phyloP scores from a whole-genome alignment of 176 grass and related monocot genomes.

The Carex cristatella region DNA sequence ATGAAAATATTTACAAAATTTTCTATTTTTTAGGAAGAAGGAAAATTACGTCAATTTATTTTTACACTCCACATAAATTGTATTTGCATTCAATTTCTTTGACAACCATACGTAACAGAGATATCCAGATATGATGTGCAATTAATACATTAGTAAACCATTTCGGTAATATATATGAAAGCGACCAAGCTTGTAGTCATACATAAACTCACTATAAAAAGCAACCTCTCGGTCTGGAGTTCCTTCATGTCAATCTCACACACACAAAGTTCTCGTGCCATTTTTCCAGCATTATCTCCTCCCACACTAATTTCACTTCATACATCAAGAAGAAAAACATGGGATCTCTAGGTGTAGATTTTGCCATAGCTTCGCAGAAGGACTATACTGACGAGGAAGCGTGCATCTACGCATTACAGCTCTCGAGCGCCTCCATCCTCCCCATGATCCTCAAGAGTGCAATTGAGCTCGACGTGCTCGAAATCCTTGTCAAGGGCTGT shows the following conservation, averaged over 20 bases:
- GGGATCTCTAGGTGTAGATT: slow-evolving; percentile 32
- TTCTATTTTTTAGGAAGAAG: too few relatives aligned
- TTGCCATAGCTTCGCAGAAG: not conserved
- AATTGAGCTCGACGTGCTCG: slow-evolving; percentile 67
- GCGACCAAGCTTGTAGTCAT: too few relatives aligned
- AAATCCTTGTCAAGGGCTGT: slow-evolving; percentile 29
- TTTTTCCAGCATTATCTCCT: not conserved
- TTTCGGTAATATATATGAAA: too few relatives aligned
- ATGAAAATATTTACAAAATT: too few relatives aligned
- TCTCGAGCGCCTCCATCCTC: slow-evolving; percentile 61
- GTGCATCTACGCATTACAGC: slow-evolving; percentile 65
- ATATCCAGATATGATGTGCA: too few relatives aligned
- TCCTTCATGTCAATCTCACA: not conserved
- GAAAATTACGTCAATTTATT: too few relatives aligned
- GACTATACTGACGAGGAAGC: slow-evolving; percentile 45
- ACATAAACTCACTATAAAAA: not conserved
- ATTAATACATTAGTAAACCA: too few relatives aligned
- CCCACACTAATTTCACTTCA: not conserved
- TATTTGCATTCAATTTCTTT: too few relatives aligned
- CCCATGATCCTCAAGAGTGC: slow-evolving; percentile 89
- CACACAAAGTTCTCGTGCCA: not conserved
- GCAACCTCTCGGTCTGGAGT: not conserved
- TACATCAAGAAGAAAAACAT: slow-evolving; percentile 3
- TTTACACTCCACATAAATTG: too few relatives aligned
- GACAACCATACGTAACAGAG: too few relatives aligned